Conservation (phyloP, 2,329 filamentous ascomycete species). For the Diaporthe australafricana region DNA sequence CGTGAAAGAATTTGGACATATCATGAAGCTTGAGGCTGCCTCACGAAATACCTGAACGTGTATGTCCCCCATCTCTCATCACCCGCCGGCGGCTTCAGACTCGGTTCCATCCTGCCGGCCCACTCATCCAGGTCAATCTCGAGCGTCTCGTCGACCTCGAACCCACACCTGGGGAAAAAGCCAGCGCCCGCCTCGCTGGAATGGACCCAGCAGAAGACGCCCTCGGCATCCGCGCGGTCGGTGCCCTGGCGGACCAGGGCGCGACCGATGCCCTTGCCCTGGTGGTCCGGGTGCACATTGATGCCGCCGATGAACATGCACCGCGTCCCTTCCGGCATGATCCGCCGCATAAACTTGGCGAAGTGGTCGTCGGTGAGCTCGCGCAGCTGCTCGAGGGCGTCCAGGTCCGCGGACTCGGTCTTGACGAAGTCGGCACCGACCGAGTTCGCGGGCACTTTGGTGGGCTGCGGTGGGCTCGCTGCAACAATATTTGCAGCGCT, state of each 20-base stretch:
- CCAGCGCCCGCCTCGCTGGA: slow-evolving; percentile 47
- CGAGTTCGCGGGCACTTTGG: background rate
- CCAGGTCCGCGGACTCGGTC: slow-evolving; percentile 31
- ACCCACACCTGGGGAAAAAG: slow-evolving; percentile 47
- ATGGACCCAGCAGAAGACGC: slow-evolving; percentile 50
- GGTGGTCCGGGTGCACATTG: slow-evolving; percentile 45
- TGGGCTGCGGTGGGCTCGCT: background rate
- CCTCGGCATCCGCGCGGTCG: slow-evolving; percentile 43
- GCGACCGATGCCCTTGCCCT: slow-evolving; percentile 49
- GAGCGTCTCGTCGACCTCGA: slow-evolving; percentile 45
- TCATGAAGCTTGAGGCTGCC: slow-evolving; percentile 22
- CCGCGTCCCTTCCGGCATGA: slow-evolving; percentile 43
- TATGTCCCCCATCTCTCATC: slow-evolving; percentile 48
- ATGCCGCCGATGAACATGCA: slow-evolving; percentile 51
- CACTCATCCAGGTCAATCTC: slow-evolving; percentile 49
- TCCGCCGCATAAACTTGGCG: slow-evolving; percentile 41
- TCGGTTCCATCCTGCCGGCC: slow-evolving; percentile 41
- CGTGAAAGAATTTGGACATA: background rate
- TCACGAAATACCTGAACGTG: slow-evolving; percentile 49
- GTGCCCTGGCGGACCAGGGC: slow-evolving; percentile 49
- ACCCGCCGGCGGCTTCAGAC: slow-evolving; percentile 40
- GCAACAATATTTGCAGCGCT: background rate
- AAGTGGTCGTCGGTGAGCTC: slow-evolving; percentile 47
- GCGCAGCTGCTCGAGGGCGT: slow-evolving; percentile 46
- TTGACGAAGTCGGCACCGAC: slow-evolving; percentile 15